These are phyloP conservation scores for Clitocybe nebularis DNA, from an alignment of 1,284 basidiomycete genomes.

Conservation along the genomic window DNA sequence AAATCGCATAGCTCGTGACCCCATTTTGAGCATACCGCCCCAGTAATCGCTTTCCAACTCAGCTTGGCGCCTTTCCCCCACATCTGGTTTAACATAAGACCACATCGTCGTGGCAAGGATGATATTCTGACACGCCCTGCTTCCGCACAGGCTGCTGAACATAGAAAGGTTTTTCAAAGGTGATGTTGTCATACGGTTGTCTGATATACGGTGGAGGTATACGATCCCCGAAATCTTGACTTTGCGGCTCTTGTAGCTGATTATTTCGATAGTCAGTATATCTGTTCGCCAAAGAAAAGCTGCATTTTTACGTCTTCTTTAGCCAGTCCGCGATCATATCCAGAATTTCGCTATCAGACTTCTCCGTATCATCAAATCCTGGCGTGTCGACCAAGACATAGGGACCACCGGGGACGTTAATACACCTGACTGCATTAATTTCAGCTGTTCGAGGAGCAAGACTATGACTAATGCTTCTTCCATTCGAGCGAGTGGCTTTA, in stretches of 20 bases:
- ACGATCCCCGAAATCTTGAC: slow-evolving; percentile 9
- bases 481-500: slow-evolving; percentile 2
- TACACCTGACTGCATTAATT: slow-evolving; percentile 6
- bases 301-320: slow-evolving; percentile 6
- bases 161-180: slow-evolving; percentile 9
- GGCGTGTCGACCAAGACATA: slow-evolving; percentile 13
- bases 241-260: slow-evolving; percentile 9
- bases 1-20: slow-evolving; percentile 1
- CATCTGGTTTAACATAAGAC: slow-evolving; percentile 1
- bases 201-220: slow-evolving; percentile 12
- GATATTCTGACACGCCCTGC: slow-evolving; percentile 4
- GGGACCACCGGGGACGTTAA: slow-evolving; percentile 6
- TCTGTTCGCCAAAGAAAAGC: too few relatives aligned
- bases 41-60: slow-evolving; percentile 2
- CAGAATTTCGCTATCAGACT: slow-evolving; percentile 11
- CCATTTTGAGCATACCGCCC: neutral
- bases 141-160: slow-evolving; percentile 10
- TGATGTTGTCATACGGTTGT: slow-evolving; percentile 11
- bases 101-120: slow-evolving; percentile 10
- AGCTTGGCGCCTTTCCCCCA: neutral
- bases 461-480: neutral
- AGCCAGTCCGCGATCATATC: slow-evolving; percentile 11
- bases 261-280: neutral
- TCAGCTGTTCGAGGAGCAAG: slow-evolving; percentile 2
- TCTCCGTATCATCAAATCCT: slow-evolving; percentile 13